Evolutionary conservation across 495 filamentous ascomycete genomes (phyloP).

Genomic region (Sporormia fimetaria): DNA sequence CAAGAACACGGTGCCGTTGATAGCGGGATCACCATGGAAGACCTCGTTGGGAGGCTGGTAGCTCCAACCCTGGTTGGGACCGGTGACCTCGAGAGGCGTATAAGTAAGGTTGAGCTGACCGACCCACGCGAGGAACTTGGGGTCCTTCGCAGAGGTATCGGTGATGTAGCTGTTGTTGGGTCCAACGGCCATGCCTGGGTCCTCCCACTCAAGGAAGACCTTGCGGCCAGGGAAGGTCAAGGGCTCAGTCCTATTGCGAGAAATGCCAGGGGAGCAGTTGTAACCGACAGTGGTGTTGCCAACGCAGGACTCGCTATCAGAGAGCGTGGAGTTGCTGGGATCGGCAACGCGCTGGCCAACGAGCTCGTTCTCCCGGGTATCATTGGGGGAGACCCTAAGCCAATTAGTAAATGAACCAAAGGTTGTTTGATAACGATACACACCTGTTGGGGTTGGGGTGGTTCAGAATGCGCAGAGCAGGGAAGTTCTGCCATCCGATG

Average conservation of each 20-base stretch:
- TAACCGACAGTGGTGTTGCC: constrained; percentile 40
- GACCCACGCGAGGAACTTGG: constrained; percentile 64
- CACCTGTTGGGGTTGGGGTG: constrained; percentile 59
- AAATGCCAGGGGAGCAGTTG: constrained; percentile 51
- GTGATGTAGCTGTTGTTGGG: constrained; percentile 79
- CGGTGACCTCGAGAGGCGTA: constrained; percentile 48
- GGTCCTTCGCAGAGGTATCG: constrained; percentile 42
- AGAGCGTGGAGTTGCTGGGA: constrained; percentile 35
- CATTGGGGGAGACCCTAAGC: constrained; percentile 42
- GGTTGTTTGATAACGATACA: too few species aligned
- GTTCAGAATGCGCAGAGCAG: constrained; percentile 59
- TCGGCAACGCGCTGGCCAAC: constrained; percentile 39
- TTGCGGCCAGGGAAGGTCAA: constrained; percentile 66
- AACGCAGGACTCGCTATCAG: constrained; percentile 38
- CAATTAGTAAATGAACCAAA: too few species aligned
- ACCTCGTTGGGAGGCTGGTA: constrained; percentile 55
- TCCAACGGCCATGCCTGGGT: constrained; percentile 55
- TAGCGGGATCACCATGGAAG: constrained; percentile 52
- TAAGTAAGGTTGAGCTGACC: constrained; percentile 82
- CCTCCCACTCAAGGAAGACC: constrained; percentile 63
- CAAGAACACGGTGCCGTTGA: constrained; percentile 74
- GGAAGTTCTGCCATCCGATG: constrained; percentile 84
- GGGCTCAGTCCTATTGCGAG: constrained; percentile 52
- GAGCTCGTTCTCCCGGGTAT: constrained; percentile 43
- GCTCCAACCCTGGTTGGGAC: constrained; percentile 48